Base-by-base conservation (phyloP, 2,329 filamentous ascomycete species). In the Apiospora arundinis region DNA sequence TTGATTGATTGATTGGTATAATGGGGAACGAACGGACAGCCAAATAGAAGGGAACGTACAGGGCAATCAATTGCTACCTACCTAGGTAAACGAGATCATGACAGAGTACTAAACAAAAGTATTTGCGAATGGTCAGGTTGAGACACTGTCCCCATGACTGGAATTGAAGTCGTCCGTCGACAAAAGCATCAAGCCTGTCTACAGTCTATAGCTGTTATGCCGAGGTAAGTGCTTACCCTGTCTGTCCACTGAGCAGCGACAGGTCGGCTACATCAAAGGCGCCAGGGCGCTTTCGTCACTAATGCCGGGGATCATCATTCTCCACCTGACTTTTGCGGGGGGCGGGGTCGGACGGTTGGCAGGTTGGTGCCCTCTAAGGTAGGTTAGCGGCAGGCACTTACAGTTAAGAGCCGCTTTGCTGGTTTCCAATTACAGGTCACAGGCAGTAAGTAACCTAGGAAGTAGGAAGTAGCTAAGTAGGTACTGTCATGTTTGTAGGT, bases 251-350 rank as follows among this genome's bases (percentile, higher is more conserved):
- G n/a, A n/a, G n/a, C 49, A 9, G 25, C 7, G 16, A 16, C 23
- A 16, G 49, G 23, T 23, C 49, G 49, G 23, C 49, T 52, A 52
- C 23, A 16, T 28, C 23, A 12, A 52, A 23, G 12, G 23, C 14
- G 4, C 49, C 18, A 52, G 49, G 12, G 23, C 14, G 4, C 49
- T 32, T 56, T 56, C 49, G 49, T 56, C 25, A 32, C 49, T 21
- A 56, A 56, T 21, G 52, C 52, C 52, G 52, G 52, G 52, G 52
- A 37, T 37, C 28, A 21, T 60, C 28, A 60, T 60, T 60, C 52
- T 21, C 52, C 52, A 60, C 42, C 42, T 16, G 14, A 12, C 25
- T 21, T 60, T 37, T 60, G 52, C 52, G 52, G 52, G 49, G 52
- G 52, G 52, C 52, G 52, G 52, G 52, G 52, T 37, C 32, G 32